Percentiles rank a stretch among this genome's conserved stretches.
Evolutionary conservation across 106 monocot species (phyloP).

Genomic region (Amphibolis antarctica): DNA sequence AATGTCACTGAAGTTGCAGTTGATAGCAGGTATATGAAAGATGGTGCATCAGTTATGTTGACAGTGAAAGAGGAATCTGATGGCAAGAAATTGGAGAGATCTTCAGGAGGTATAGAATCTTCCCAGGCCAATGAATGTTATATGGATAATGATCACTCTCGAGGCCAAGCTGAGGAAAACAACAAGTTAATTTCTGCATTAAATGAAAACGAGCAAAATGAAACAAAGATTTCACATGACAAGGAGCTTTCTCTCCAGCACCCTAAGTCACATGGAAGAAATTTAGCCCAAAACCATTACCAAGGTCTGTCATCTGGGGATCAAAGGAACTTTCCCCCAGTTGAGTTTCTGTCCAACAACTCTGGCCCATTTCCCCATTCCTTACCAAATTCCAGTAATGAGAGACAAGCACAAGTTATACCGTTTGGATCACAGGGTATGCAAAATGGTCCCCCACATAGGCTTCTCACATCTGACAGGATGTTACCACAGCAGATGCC

Average conservation of each 20-base stretch:
- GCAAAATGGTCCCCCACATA: constrained; percentile 21
- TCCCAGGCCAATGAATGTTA: neutral
- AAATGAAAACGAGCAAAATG: neutral
- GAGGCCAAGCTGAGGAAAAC: constrained; percentile 3
- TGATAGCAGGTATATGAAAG: neutral
- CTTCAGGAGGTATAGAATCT: constrained; percentile 6
- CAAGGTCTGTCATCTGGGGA: constrained; percentile 16
- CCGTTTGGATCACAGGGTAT: constrained; percentile 20
- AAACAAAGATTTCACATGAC: constrained; percentile 8
- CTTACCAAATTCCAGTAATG: constrained; percentile 6
- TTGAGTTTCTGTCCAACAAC: constrained; percentile 3
- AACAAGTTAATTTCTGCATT: neutral
- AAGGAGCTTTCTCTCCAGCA: constrained; percentile 14
- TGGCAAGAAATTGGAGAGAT: constrained; percentile 3
- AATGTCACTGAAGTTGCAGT: constrained; percentile 1
- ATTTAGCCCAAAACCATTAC: constrained; percentile 13
- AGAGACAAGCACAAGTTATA: constrained; percentile 7
- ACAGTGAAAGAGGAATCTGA: constrained; percentile 11
- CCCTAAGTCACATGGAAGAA: constrained; percentile 1
- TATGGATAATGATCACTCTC: neutral
- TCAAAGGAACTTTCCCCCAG: constrained; percentile 10
- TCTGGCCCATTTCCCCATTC: neutral
- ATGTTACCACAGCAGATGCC: constrained; percentile 29
- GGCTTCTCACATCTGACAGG: constrained; percentile 25
- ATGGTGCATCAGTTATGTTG: neutral